Conservation (phyloP, 305 asterid genomes). For the Fraxinus paxiana region DNA sequence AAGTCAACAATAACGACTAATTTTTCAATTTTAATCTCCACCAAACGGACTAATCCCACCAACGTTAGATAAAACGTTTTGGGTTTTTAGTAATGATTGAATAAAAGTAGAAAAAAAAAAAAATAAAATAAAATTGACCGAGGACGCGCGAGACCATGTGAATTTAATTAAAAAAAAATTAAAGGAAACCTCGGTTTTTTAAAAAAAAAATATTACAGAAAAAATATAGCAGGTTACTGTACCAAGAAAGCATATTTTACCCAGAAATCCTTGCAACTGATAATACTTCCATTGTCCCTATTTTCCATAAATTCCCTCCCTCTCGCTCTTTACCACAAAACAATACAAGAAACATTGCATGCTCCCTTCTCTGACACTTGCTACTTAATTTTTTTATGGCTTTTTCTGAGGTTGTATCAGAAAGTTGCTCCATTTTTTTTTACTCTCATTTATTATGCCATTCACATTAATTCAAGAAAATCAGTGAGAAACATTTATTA, state of each 20-base stretch:
- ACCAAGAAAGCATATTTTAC: constrained; percentile 35
- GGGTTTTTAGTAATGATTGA: background rate
- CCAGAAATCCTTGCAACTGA: constrained; percentile 62
- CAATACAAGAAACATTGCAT: constrained; percentile 39
- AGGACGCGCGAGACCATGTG: no score
- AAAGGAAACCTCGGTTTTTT: background rate
- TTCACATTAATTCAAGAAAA: background rate
- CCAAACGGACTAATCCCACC: background rate
- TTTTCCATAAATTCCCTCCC: constrained; percentile 47
- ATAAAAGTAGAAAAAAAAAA: no score
- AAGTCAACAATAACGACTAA: no score
- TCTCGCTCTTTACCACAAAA: background rate
- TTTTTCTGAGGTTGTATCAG: constrained; percentile 15
- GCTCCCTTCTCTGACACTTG: constrained; percentile 39
- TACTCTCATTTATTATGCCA: background rate
- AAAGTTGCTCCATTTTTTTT: constrained; percentile 6
- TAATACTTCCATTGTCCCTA: constrained; percentile 45
- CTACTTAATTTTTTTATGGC: constrained; percentile 29
- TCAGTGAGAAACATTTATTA: constrained; percentile 11
- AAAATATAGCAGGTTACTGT: constrained; percentile 28
- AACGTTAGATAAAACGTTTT: background rate
- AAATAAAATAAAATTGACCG: no score
- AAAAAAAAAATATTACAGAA: constrained; percentile 16
- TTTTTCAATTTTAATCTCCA: no score
- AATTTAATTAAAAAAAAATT: no score